Base-by-base conservation (phyloP, 352 stramenopile species). In the Pythium rishiriense region DNA sequence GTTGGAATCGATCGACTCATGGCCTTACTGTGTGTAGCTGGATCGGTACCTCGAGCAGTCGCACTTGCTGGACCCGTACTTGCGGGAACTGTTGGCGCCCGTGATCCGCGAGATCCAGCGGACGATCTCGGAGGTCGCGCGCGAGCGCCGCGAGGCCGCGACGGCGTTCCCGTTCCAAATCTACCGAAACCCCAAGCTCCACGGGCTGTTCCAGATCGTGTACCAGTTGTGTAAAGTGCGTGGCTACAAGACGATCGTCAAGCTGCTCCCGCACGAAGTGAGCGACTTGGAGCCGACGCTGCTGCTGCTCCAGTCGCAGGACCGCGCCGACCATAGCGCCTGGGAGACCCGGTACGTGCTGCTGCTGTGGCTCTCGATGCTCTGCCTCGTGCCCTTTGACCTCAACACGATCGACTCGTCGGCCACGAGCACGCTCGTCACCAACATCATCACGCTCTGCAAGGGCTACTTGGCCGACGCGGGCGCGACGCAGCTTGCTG, bases 361-460 rank as follows among this genome's bases (percentile, higher is more conserved):
- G 47, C 81, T 99, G 70, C 84, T 99, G 25, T 99, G 98, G 98
- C 79, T 99, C 45, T 96, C 88, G 12, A 98, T 99, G 74, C 83
- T 99, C 41, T 98, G 93, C 64, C 83, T 99, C 26, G 94, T 99
- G 22, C 98, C 98, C 0, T 99, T 99, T 74, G 90, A 99, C 74
- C 89, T 99, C 51, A 74, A 86, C 50, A 97, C 91, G 1, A 98
- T 99, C 59, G 96, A 99, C 78, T 98, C 91, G 50, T 96, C 91
- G 1, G 37, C 58, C 29, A 63, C 55, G 35, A 71, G 58, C 39
- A 86, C 81, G 17, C 85, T 97, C 15, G 89, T 97, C 5, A 68
- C 65, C 43, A 89, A 81, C 28, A 90, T 97, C 46, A 73, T 95
- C 42, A 83, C 82, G 26, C 74, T 96, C 19, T 96, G 87, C 54